A percentile compares a stretch with the other conserved stretches of the same genome.
These are phyloP conservation scores for Climacium dendroides DNA, from an alignment of 225 moss, liverwort and hornwort genomes.

Conservation along the genomic window DNA sequence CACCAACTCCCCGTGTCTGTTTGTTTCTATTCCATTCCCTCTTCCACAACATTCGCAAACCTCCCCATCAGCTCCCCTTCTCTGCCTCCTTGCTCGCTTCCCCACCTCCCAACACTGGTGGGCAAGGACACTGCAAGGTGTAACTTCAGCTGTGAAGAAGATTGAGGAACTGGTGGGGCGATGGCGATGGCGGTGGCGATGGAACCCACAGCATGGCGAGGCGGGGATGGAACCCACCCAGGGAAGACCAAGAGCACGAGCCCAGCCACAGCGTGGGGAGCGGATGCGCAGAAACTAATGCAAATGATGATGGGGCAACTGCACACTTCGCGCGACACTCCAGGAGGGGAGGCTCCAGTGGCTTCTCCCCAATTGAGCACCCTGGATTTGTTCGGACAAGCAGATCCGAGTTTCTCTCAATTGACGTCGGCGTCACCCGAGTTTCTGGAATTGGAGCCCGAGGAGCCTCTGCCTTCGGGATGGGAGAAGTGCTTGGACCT, in stretches of 20 bases:
- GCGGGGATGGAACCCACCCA: constrained; percentile 3
- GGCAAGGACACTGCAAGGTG: background rate
- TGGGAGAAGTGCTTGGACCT: constrained; percentile 74
- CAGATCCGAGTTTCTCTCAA: background rate
- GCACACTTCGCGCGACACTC: background rate
- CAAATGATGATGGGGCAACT: constrained; percentile 65
- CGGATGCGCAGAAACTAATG: constrained; percentile 56
- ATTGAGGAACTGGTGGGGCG: background rate
- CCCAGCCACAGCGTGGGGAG: constrained; percentile 28
- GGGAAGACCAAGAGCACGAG: background rate
- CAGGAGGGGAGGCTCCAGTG: background rate
- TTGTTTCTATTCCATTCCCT: background rate
- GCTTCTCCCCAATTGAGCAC: background rate
- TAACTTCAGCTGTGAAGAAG: background rate
- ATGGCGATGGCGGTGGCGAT: constrained; percentile 46
- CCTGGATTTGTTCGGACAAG: constrained; percentile 33
- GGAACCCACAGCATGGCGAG: constrained; percentile 49
- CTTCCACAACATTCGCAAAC: background rate
- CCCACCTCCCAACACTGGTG: background rate
- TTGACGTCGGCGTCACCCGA: constrained; percentile 10
- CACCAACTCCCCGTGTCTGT: background rate
- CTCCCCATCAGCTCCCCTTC: no score
- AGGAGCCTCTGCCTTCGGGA: constrained; percentile 31
- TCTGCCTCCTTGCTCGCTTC: no score
- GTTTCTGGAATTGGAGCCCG: constrained; percentile 59